These are phyloP conservation scores for Diaporthe longicolla DNA, from an alignment of 2,329 filamentous ascomycete genomes.

Conservation along the genomic window DNA sequence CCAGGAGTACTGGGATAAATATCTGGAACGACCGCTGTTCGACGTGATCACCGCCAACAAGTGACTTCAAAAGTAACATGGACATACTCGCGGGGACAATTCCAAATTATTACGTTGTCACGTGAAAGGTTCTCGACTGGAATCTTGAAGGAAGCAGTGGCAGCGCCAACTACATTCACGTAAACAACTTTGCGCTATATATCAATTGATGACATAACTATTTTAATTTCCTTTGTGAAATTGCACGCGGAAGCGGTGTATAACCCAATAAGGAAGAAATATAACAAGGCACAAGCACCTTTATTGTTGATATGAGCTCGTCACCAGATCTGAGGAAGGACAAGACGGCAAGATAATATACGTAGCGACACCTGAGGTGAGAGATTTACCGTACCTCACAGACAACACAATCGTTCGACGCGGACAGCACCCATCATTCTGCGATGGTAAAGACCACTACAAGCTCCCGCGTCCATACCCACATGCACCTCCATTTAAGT, in stretches of 20 bases:
- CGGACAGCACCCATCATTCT: too few species aligned
- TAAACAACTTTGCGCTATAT: background rate
- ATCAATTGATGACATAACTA: too few species aligned
- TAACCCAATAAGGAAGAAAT: too few species aligned
- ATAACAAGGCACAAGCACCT: background rate
- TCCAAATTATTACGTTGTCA: too few species aligned
- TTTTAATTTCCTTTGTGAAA: too few species aligned
- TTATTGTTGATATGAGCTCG: background rate
- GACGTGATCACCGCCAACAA: conserved; percentile 3
- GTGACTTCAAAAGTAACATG: background rate
- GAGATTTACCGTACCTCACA: background rate
- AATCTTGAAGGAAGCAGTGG: background rate
- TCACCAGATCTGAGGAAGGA: background rate
- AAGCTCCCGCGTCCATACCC: too few species aligned
- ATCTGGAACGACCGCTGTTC: conserved; percentile 11
- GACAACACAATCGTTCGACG: background rate
- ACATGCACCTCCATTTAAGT: too few species aligned
- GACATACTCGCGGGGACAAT: background rate
- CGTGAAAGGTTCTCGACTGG: background rate
- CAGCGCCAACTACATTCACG: background rate
- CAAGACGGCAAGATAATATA: background rate
- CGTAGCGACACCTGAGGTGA: background rate
- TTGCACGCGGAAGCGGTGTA: too few species aligned
- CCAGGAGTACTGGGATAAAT: background rate
- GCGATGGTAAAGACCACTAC: background rate